These are phyloP conservation scores for Seminavis robusta DNA, from an alignment of 108 stramenopile genomes.

Conservation along the genomic window DNA sequence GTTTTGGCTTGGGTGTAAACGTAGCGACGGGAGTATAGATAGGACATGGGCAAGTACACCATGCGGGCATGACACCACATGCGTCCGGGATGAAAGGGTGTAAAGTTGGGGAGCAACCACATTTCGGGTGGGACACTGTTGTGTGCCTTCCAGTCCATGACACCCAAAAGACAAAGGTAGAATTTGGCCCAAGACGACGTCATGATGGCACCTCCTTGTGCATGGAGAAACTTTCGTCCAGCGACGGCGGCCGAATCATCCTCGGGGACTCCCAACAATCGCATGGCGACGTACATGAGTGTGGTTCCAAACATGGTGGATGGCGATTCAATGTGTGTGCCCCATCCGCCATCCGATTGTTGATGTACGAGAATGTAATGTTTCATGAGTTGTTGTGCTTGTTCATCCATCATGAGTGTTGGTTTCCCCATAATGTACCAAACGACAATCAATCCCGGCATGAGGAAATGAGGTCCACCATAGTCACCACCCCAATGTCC, in stretches of 20 bases:
- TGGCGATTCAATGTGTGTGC: slow-evolving; percentile 96
- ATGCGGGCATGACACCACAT: slow-evolving; percentile 99
- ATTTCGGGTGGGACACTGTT: slow-evolving; percentile 95
- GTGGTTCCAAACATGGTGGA: slow-evolving; percentile 97
- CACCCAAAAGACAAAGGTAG: slow-evolving; percentile 93
- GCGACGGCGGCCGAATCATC: slow-evolving; percentile 43
- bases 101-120: slow-evolving; percentile 98
- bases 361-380: slow-evolving; percentile 93
- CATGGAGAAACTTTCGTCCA: slow-evolving; percentile 71
- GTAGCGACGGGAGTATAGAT: slow-evolving; percentile 84
- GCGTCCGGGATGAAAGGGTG: slow-evolving; percentile 96
- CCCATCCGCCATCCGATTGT: slow-evolving; percentile 98
- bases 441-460: slow-evolving; percentile 92
- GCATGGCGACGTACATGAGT: slow-evolving; percentile 87
- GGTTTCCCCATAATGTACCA: slow-evolving; percentile 85
- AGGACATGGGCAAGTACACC: slow-evolving; percentile 98
- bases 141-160: slow-evolving; percentile 94
- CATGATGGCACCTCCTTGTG: slow-evolving; percentile 89
- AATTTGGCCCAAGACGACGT: slow-evolving; percentile 98
- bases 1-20: slow-evolving; percentile 68
- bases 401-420: slow-evolving; percentile 50
- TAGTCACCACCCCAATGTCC: slow-evolving; percentile 98
- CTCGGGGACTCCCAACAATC: slow-evolving; percentile 79
- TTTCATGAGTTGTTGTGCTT: slow-evolving; percentile 62
- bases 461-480: slow-evolving; percentile 97